phyloP scores from a whole-genome alignment of 352 stramenopile species.

The Globisporangium polare region DNA sequence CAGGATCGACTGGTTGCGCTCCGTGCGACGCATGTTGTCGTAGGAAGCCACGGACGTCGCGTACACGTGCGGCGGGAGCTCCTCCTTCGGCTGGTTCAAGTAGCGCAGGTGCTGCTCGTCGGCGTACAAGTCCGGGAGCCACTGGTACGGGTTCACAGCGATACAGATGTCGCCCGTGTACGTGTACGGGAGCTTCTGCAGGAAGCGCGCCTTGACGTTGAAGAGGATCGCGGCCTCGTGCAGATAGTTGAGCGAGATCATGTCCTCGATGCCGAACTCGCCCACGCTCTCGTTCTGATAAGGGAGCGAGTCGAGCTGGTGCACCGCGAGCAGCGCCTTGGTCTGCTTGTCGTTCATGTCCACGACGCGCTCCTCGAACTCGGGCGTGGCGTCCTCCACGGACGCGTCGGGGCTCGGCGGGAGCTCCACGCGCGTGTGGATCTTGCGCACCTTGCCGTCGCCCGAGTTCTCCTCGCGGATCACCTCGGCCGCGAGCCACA shows the following conservation, averaged over 20 bases:
- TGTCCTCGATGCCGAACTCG: constrained; percentile 72
- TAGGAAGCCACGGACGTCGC: constrained; percentile 75
- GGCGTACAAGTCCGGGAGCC: constrained; percentile 82
- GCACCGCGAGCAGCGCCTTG: constrained; percentile 61
- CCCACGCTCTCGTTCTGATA: constrained; percentile 83
- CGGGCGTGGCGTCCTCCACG: constrained; percentile 13
- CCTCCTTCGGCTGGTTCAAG: constrained; percentile 65
- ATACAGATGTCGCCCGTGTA: constrained; percentile 97
- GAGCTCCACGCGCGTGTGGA: constrained; percentile 60
- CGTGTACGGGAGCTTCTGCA: constrained; percentile 91
- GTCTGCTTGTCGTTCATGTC: constrained; percentile 72
- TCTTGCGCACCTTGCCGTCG: constrained; percentile 61
- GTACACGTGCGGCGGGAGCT: constrained; percentile 79
- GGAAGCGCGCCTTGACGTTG: constrained; percentile 85
- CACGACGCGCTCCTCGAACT: constrained; percentile 55
- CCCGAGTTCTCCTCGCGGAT: constrained; percentile 60
- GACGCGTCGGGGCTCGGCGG: constrained; percentile 19
- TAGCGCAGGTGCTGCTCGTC: constrained; percentile 80
- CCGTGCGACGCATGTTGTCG: constrained; percentile 65
- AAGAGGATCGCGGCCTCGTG: constrained; percentile 89
- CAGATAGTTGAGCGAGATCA: constrained; percentile 88
- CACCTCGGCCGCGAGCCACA: constrained; percentile 80
- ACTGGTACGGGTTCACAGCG: constrained; percentile 96
- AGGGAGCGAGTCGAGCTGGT: constrained; percentile 73
- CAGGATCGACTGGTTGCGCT: constrained; percentile 83